A percentile compares a stretch with the other conserved stretches of the same genome.
These are phyloP conservation scores for Tubosaeta sp. DNA, from an alignment of 768 basidiomycete genomes.

Conservation along the genomic window DNA sequence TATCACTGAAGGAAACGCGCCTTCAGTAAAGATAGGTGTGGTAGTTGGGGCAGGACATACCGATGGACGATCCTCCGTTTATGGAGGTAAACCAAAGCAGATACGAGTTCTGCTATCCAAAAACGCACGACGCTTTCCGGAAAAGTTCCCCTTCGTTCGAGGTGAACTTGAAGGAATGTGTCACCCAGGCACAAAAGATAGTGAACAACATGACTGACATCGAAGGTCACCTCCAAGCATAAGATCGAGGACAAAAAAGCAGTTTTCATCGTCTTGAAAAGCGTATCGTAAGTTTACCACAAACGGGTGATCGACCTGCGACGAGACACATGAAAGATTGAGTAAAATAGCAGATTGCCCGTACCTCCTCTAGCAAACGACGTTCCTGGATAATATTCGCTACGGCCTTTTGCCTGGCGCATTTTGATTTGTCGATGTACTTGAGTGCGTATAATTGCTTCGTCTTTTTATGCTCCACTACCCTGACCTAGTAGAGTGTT, in stretches of 20 bases:
- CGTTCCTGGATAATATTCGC: slow-evolving; percentile 95
- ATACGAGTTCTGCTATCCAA: slow-evolving; percentile 85
- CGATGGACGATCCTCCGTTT: slow-evolving; percentile 91
- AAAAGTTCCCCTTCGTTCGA: slow-evolving; percentile 67
- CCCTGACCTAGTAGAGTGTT: slow-evolving; percentile 64
- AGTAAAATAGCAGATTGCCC: slow-evolving; percentile 13
- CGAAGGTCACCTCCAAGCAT: slow-evolving; percentile 95
- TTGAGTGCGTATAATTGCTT: slow-evolving; percentile 94
- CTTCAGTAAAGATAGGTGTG: slow-evolving; percentile 4
- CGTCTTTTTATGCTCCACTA: slow-evolving; percentile 92
- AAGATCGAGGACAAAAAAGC: slow-evolving; percentile 95
- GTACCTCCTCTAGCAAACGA: slow-evolving; percentile 85
- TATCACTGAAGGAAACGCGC: slow-evolving; percentile 52
- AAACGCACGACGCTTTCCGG: slow-evolving; percentile 74
- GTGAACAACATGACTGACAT: slow-evolving; percentile 48
- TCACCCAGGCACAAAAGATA: not conserved
- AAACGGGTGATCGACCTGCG: slow-evolving; percentile 83
- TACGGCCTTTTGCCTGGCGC: slow-evolving; percentile 86
- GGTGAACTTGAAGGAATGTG: slow-evolving; percentile 57
- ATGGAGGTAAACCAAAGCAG: slow-evolving; percentile 86
- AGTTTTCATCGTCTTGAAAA: slow-evolving; percentile 96
- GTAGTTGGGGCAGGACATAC: slow-evolving; percentile 39
- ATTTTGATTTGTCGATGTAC: slow-evolving; percentile 94
- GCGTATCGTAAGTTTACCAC: slow-evolving; percentile 90
- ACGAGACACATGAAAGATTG: not conserved